Evolutionary conservation across 1,139 yeast genomes (phyloP).

Genomic region (Suhomyces choctaworum): DNA sequence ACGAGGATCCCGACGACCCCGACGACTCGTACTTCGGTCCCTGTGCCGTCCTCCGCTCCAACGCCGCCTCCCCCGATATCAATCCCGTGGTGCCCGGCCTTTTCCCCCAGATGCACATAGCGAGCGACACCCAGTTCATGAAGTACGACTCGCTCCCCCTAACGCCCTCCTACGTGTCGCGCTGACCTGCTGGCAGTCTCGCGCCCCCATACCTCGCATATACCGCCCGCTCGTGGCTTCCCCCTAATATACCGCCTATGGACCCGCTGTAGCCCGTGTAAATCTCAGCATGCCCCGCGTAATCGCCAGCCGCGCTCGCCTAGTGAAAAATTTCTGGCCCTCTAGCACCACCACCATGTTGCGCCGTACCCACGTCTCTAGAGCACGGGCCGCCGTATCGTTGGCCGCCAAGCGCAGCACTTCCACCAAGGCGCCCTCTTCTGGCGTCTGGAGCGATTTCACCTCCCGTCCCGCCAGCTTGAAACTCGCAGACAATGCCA

Average conservation of each 20-base stretch:
- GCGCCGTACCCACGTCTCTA: slow-evolving; percentile 9
- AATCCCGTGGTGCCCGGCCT: slow-evolving; percentile 37
- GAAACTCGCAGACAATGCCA: slow-evolving; percentile 30
- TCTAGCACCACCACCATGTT: slow-evolving; percentile 8
- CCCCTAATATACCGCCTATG: slow-evolving; percentile 1
- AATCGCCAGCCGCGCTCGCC: slow-evolving; percentile 1
- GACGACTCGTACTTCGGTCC: slow-evolving; percentile 1
- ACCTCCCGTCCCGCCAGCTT: slow-evolving; percentile 42
- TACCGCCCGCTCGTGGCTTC: not conserved
- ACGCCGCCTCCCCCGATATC: slow-evolving; percentile 9
- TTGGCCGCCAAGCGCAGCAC: slow-evolving; percentile 14
- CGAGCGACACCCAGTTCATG: slow-evolving; percentile 26
- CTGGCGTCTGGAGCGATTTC: slow-evolving; percentile 53
- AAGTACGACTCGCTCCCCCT: slow-evolving; percentile 31
- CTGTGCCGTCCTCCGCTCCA: not conserved
- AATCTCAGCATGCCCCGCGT: slow-evolving; percentile 3
- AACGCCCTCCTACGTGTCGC: slow-evolving; percentile 28
- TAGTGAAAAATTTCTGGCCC: slow-evolving; percentile 6
- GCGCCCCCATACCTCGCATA: not conserved
- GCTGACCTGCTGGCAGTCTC: slow-evolving; percentile 7
- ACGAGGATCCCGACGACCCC: slow-evolving; percentile 12
- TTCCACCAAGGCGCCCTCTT: slow-evolving; percentile 7
- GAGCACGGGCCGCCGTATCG: slow-evolving; percentile 8
- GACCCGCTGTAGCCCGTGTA: slow-evolving; percentile 1
- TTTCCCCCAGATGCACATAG: slow-evolving; percentile 38